Evolutionary conservation across 2,329 filamentous ascomycete genomes (phyloP).

Genomic region (Taxawa tesnikishii): DNA sequence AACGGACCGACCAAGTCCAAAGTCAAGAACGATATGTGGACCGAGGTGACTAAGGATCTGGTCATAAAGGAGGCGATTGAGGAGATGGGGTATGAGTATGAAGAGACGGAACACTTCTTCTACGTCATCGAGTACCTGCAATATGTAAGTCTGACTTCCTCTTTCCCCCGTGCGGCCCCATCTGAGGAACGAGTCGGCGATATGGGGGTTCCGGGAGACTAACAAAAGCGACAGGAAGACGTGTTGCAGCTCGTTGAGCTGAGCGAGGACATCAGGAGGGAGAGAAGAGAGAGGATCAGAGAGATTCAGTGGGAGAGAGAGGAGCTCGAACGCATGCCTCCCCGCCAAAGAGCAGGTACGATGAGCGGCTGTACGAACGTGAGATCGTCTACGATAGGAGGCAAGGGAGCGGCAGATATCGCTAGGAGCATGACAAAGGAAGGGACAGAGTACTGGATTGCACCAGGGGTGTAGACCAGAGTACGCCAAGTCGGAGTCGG

Average conservation of each 20-base stretch:
- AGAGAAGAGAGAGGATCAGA: constrained; percentile 44
- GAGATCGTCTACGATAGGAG: constrained; percentile 51
- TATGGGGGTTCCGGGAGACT: constrained; percentile 3
- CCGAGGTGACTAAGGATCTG: constrained; percentile 89
- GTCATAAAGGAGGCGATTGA: constrained; percentile 81
- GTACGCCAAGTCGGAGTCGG: too few species aligned
- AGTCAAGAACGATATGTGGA: constrained; percentile 58
- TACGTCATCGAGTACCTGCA: constrained; percentile 85
- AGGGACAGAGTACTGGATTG: neutral
- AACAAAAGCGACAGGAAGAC: constrained; percentile 53
- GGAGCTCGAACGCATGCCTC: constrained; percentile 33
- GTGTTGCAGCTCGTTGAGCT: constrained; percentile 73
- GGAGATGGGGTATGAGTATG: constrained; percentile 70
- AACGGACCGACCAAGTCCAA: constrained; percentile 12
- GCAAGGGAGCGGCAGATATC: constrained; percentile 4
- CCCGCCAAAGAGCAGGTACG: constrained; percentile 39
- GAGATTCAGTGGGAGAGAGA: constrained; percentile 51
- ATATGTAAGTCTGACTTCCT: constrained; percentile 54
- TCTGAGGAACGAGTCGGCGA: too few species aligned
- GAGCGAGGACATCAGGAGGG: constrained; percentile 67
- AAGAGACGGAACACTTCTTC: constrained; percentile 81
- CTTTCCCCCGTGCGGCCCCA: neutral
- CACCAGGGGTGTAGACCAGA: too few species aligned
- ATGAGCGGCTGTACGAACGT: constrained; percentile 54
- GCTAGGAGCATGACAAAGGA: constrained; percentile 1